phyloP scores from a whole-genome alignment of 371 early-diverging fungal species.

The Actinomortierella ambigua region DNA sequence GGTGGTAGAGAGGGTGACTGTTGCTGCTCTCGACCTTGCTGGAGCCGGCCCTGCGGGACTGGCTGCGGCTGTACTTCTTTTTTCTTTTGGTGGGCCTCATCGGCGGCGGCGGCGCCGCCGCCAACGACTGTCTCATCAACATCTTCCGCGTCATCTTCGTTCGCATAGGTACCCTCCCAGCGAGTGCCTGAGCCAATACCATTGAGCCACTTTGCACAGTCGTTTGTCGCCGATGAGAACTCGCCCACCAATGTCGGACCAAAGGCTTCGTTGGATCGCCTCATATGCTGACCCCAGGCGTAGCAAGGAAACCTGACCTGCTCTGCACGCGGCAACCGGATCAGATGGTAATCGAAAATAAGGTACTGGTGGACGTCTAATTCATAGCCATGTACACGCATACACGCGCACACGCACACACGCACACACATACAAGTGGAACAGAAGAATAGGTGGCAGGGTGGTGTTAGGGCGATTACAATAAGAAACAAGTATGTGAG shows the following conservation, averaged over 20 bases:
- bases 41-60: conserved; percentile 48
- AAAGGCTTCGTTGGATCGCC: conserved; percentile 25
- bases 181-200: conserved; percentile 70
- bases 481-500: background rate
- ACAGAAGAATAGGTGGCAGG: background rate
- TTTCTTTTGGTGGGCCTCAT: conserved; percentile 49
- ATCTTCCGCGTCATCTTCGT: conserved; percentile 57
- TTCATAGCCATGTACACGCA: background rate
- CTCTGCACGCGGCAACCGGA: conserved; percentile 48
- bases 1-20: too few species aligned
- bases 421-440: background rate
- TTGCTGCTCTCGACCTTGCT: too few species aligned
- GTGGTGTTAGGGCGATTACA: too few species aligned
- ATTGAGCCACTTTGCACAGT: conserved; percentile 75
- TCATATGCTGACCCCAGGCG: conserved; percentile 46
- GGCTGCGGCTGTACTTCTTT: conserved; percentile 18
- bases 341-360: conserved; percentile 52
- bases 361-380: conserved; percentile 59
- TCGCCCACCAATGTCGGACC: conserved; percentile 74
- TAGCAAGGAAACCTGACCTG: conserved; percentile 57
- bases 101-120: conserved; percentile 59
- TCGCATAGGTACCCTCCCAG: conserved; percentile 63
- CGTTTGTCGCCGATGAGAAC: conserved; percentile 75
- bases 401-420: background rate
- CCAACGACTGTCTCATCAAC: conserved; percentile 67